These are phyloP conservation scores for Aspergillus aculeatus DNA, from an alignment of 2,329 filamentous ascomycete species.

Conservation along the genomic window DNA sequence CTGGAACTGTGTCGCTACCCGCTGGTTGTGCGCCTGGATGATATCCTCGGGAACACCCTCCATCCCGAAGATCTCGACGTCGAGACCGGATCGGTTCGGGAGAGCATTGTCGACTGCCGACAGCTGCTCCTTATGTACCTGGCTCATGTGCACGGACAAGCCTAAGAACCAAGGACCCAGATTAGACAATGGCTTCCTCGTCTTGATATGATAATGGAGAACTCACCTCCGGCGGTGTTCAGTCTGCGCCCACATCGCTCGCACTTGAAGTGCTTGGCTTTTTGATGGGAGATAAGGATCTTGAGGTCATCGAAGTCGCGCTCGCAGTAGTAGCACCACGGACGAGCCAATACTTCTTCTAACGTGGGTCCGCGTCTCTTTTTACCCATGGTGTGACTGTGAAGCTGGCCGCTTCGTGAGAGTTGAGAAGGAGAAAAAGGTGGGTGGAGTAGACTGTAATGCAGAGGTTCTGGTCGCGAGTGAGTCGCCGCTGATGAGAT, in stretches of 20 bases:
- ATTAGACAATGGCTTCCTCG: not conserved
- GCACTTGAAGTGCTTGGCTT: slow-evolving; percentile 99
- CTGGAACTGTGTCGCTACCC: slow-evolving; percentile 82
- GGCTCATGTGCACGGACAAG: slow-evolving; percentile 94
- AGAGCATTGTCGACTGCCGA: slow-evolving; percentile 88
- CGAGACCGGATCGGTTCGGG: slow-evolving; percentile 77
- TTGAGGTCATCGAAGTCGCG: slow-evolving; percentile 97
- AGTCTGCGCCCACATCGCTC: slow-evolving; percentile 82
- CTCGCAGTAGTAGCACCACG: slow-evolving; percentile 99
- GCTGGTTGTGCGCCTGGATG: slow-evolving; percentile 77
- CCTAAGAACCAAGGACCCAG: slow-evolving; percentile 51
- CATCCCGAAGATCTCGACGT: slow-evolving; percentile 98
- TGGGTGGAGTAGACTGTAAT: not conserved
- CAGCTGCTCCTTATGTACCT: slow-evolving; percentile 94
- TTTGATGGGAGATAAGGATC: slow-evolving; percentile 94
- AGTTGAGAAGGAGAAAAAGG: not conserved
- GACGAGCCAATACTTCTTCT: slow-evolving; percentile 80
- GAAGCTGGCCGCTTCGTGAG: not conserved
- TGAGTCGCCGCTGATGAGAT: not conserved
- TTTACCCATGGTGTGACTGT: slow-evolving; percentile 67
- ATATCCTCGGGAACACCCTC: slow-evolving; percentile 90
- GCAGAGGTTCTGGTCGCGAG: not conserved
- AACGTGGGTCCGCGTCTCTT: slow-evolving; percentile 85
- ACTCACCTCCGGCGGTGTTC: slow-evolving; percentile 88
- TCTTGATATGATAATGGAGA: too few species aligned